Evolutionary conservation across 2,329 filamentous ascomycete genomes (phyloP), one percentile per base, ranked within the genome.

Genomic region (Cytospora mali): DNA sequence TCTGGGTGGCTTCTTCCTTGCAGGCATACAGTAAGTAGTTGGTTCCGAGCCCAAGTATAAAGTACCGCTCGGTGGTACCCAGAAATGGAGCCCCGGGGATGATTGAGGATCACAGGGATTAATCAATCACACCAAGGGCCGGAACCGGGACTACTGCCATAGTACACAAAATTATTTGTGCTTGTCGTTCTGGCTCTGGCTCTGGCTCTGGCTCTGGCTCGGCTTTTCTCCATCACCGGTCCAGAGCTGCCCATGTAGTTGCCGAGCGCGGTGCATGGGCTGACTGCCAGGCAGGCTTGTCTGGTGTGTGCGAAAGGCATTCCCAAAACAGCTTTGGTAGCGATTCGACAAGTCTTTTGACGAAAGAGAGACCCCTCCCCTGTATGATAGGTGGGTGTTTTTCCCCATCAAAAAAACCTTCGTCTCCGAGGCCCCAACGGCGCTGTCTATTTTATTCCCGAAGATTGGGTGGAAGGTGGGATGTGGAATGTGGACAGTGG

Each of bases 41-140:
- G n/a, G 21, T 31, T 58, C 53, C 60, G 33, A 54, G 58, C 48
- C 60, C 51, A 55, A 55, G 58, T 56, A 62, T 53, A 55, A 62
- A 57, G 60, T 58, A 62, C 52, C 31, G 18, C n/a, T 31, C 4
- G 28, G 28, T 16, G 21, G 28, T 33, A 42, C 60, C 35, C 50
- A 62, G 49, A 53, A 57, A 46, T 39, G 58, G 58, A 42, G 28
- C 58, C 42, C 52, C n/a, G n/a, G 52, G 58, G 39, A 55, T 61
- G 52, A 25, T 13, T 49, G 29, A 57, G 54, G 54, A 57, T 46
- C 54, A 48, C 35, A 42, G 50, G 60, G 46, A 57, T n/a, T n/a
- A n/a, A n/a, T n/a, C n/a, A n/a, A n/a, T 55, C 21, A 23, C 46
- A 48, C 48, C 55, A 53, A 29, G 31, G 53, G 52, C 29, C 53